Evolutionary conservation across 2,329 filamentous ascomycete species (phyloP).

Genomic region (Aspergillus melleus): DNA sequence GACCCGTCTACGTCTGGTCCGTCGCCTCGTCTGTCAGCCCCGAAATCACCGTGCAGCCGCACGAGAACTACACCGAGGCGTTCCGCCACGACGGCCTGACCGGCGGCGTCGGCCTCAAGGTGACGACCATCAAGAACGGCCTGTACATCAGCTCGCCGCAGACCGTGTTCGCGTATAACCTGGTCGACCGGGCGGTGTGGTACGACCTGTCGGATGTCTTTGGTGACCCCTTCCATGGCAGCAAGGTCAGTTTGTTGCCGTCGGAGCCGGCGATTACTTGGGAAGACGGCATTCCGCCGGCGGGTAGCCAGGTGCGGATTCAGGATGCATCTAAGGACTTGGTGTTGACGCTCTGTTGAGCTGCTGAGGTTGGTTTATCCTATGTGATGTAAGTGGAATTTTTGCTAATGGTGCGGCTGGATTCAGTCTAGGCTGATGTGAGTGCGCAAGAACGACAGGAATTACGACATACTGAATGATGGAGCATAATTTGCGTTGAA

Average conservation of each 20-base stretch:
- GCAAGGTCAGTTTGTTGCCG: conserved; percentile 9
- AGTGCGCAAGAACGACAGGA: not conserved
- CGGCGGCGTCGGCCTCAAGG: conserved; percentile 46
- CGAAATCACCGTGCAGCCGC: conserved; percentile 23
- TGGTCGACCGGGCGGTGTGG: conserved; percentile 34
- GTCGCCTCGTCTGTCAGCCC: conserved; percentile 30
- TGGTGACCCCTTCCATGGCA: conserved; percentile 42
- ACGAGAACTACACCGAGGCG: conserved; percentile 33
- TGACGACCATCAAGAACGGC: conserved; percentile 36
- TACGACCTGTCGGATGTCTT: conserved; percentile 48
- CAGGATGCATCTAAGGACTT: conserved; percentile 23
- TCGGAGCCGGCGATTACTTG: conserved; percentile 29
- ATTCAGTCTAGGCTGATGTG: too few relatives aligned
- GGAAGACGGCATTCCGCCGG: conserved; percentile 32
- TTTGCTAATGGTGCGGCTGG: not conserved
- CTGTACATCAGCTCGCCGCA: conserved; percentile 36
- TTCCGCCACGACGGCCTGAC: conserved; percentile 34
- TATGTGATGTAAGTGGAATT: not conserved
- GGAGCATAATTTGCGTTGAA: too few relatives aligned
- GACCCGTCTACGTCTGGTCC: conserved; percentile 40
- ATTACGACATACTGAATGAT: too few relatives aligned
- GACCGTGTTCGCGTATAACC: conserved; percentile 45
- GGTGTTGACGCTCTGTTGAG: conserved; percentile 28
- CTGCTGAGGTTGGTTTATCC: not conserved
- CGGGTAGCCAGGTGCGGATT: conserved; percentile 32